Base-by-base conservation (phyloP, 2,329 filamentous ascomycete species). In the Colletotrichum tabaci region DNA sequence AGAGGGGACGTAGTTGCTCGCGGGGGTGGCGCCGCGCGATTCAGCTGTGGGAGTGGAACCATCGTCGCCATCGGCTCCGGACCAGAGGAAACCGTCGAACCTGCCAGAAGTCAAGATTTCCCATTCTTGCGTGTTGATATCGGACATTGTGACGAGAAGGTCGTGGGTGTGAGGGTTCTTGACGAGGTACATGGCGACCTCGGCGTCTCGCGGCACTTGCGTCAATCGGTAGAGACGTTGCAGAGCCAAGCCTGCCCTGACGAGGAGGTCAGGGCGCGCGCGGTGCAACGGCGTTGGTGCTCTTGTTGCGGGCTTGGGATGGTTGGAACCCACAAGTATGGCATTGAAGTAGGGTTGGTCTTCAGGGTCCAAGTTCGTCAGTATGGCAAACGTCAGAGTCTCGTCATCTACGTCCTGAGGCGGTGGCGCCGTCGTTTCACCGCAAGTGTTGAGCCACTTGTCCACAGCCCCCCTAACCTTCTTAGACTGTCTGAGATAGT, bases 81-180 rank as follows among this genome's bases (percentile, higher is more conserved):
- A 97, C 90, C 96, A 97, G 23, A 98, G 87, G 82, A 98, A 98
- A 4, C 96, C 96, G 78, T 98, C 95, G 77, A 98, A 98, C 38
- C 96, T 93, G 38, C 96, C 96, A 0, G 96, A 98, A 5, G 93
- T 94, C 15, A 98, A 87, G 66, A 98, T 97, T 74, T 98, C 96
- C 96, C 96, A 98, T 81, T 98, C 96, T n/a, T 94, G 93, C 57
- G 91, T 89, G 78, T 93, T 96, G 76, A 98, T 96, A 63, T 95
- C 94, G 46, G 93, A 92, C 61, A 98, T 87, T 0, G 96, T 98
- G 50, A 94, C 91, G 3, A 98, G 89, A 42, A 98, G 90, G 77
- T 96, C 93, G 80, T 98, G 96, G 60, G 96, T 90, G 15, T 89
- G 86, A 0, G 92, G 91, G 79, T 98, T 93, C 80, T 93, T 94